These are phyloP conservation scores for Linderina pennispora DNA, from an alignment of 192 early-diverging fungal genomes.

Conservation along the genomic window DNA sequence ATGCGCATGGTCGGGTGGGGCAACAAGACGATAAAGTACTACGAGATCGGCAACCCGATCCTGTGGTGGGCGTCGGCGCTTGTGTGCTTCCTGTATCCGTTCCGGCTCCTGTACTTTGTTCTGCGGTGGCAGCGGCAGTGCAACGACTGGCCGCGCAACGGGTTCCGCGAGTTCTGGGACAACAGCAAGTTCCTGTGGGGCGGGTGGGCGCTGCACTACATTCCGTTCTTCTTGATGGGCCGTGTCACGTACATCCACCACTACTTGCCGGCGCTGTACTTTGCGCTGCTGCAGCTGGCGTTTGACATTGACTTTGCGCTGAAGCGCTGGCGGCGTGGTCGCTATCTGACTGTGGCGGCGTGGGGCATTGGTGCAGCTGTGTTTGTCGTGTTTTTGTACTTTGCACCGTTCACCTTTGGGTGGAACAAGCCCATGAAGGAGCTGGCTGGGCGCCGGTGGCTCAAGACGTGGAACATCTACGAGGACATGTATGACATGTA, in stretches of 20 bases:
- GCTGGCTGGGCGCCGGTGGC: slow-evolving; percentile 59
- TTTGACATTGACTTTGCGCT: slow-evolving; percentile 68
- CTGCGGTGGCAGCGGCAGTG: slow-evolving; percentile 17
- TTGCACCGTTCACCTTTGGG: slow-evolving; percentile 78
- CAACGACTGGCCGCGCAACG: slow-evolving; percentile 18
- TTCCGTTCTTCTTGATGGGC: slow-evolving; percentile 91
- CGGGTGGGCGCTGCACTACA: slow-evolving; percentile 80
- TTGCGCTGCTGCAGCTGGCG: slow-evolving; percentile 69
- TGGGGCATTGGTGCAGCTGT: slow-evolving; percentile 10
- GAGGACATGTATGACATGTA: slow-evolving; percentile 31
- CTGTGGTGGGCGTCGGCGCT: slow-evolving; percentile 74
- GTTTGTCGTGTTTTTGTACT: slow-evolving; percentile 50
- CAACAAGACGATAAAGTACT: slow-evolving; percentile 71
- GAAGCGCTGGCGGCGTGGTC: slow-evolving; percentile 52
- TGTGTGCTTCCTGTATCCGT: slow-evolving; percentile 26
- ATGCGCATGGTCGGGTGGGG: slow-evolving; percentile 86
- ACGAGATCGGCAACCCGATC: slow-evolving; percentile 86
- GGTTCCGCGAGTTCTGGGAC: slow-evolving; percentile 53
- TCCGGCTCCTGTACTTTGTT: slow-evolving; percentile 17
- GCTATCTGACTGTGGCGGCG: slow-evolving; percentile 51
- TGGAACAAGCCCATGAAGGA: slow-evolving; percentile 56
- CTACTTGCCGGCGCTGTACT: slow-evolving; percentile 84
- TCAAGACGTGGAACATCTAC: slow-evolving; percentile 75
- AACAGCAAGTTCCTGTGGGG: slow-evolving; percentile 76
- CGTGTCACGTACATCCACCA: slow-evolving; percentile 92